Evolutionary conservation across 1,284 basidiomycete species (phyloP).

Genomic region (Ceratobasidium sp.): DNA sequence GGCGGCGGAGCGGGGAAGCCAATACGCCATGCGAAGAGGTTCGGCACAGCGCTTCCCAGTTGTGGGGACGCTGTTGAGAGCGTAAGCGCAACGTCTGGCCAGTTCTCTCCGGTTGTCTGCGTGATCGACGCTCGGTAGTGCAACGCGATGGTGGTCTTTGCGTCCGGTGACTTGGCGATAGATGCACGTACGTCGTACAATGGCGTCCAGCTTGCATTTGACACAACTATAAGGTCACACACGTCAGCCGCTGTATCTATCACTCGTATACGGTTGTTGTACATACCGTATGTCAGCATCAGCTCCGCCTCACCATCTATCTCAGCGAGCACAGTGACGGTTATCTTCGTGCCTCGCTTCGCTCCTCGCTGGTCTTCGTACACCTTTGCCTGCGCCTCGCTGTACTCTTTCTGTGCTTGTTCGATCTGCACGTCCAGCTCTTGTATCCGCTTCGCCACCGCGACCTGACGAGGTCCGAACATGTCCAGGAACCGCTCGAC

Average conservation of each 20-base stretch:
- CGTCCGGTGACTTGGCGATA: conserved; percentile 50
- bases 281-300: conserved; percentile 49
- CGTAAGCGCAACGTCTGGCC: conserved; percentile 50
- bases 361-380: conserved; percentile 42
- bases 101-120: conserved; percentile 52
- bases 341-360: conserved; percentile 49
- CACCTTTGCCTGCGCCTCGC: conserved; percentile 28
- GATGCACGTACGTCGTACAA: conserved; percentile 53
- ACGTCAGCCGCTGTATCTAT: neutral
- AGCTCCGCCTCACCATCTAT: conserved; percentile 47
- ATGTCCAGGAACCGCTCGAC: conserved; percentile 50
- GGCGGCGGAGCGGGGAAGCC: neutral
- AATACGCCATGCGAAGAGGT: conserved; percentile 28
- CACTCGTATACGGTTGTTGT: neutral
- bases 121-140: conserved; percentile 53
- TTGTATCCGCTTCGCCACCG: conserved; percentile 39
- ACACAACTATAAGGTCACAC: conserved; percentile 48
- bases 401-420: conserved; percentile 40
- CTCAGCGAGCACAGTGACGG: conserved; percentile 48
- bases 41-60: conserved; percentile 50
- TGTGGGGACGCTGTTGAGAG: conserved; percentile 51
- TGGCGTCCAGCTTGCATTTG: conserved; percentile 51
- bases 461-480: conserved; percentile 45
- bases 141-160: conserved; percentile 47
- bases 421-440: conserved; percentile 43